Evolutionary conservation across 306 rosid genomes (phyloP), one percentile per base, ranked within the genome.

Genomic region (Rosa chinensis): DNA sequence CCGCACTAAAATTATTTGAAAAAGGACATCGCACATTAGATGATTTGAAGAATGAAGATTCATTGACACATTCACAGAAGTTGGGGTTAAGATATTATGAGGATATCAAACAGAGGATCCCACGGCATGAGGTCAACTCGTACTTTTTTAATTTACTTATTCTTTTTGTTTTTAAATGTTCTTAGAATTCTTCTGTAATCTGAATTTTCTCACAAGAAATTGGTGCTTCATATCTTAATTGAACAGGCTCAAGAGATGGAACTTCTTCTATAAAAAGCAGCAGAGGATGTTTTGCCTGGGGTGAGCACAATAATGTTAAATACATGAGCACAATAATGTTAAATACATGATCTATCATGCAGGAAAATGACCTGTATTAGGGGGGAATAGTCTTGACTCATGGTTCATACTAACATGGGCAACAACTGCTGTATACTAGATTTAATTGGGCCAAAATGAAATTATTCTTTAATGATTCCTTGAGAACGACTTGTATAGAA

Each of bases 181-280:
- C 14, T 28, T 20, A 62, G 17, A 68, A 64, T 78, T 75, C 76
- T 42, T 58, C 16, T 42, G 43, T 63, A 40, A 56, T 66, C 5
- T 66, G 56, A 72, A 49, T 13, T 76, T 59, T n/a, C 63, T 32
- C 35, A 32, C 55, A 85, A 50, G 8, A 61, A 66, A 39, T 59
- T 53, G 55, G 25, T 52, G 74, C n/a, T 73, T 83, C 35, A 48
- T 82, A 50, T 84, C 28, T 58, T 9, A 58, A 62, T 8, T 80
- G 77, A 68, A 78, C 81, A 94, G 99, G 97, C 90, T 71, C 89
- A 89, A 81, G 99, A 88, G 82, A 92, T 92, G 99, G 97, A 91
- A 71, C 83, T n/a, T 1, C 87, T 94, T 80, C 70, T 92, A 82
- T 82, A 87, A 85, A 88, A 88, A 82, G 93, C 72, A 56, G 95